Conservation (phyloP, 257 asterid species). For the Asclepias syriaca region DNA sequence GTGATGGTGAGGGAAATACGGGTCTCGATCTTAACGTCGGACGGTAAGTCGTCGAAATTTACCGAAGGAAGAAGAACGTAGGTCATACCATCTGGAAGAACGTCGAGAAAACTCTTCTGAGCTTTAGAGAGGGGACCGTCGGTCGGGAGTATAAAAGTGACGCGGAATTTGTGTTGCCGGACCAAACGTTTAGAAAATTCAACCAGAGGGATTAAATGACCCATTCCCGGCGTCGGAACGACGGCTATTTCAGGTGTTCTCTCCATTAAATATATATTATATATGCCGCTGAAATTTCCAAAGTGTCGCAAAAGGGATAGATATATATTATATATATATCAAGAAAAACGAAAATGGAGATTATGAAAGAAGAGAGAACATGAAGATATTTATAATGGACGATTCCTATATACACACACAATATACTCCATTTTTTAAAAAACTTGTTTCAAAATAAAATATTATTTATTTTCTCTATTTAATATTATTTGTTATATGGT, state of each 20-base stretch:
- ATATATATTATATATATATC: background rate
- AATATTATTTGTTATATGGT: no score
- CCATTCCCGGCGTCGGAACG: slow-evolving; percentile 78
- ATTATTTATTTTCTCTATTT: no score
- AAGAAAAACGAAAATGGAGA: background rate
- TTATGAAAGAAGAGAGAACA: no score
- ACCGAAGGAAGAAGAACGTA: slow-evolving; percentile 49
- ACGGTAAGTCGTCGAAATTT: slow-evolving; percentile 38
- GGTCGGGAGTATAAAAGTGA: slow-evolving; percentile 51
- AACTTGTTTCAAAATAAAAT: no score
- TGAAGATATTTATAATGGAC: background rate
- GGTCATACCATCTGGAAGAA: slow-evolving; percentile 42
- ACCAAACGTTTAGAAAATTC: slow-evolving; percentile 55
- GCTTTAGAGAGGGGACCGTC: slow-evolving; percentile 48
- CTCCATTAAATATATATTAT: background rate
- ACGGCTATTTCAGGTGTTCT: slow-evolving; percentile 46
- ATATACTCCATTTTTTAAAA: no score
- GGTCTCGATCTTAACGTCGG: slow-evolving; percentile 46
- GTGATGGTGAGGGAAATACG: slow-evolving; percentile 47
- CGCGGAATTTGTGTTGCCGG: slow-evolving; percentile 27
- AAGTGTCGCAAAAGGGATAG: background rate
- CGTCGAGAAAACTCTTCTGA: slow-evolving; percentile 37
- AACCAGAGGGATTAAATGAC: slow-evolving; percentile 65
- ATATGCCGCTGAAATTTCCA: background rate
- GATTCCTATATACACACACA: no score